Evolutionary conservation across 495 filamentous ascomycete genomes (phyloP).

Genomic region (Penicillium nucicola): DNA sequence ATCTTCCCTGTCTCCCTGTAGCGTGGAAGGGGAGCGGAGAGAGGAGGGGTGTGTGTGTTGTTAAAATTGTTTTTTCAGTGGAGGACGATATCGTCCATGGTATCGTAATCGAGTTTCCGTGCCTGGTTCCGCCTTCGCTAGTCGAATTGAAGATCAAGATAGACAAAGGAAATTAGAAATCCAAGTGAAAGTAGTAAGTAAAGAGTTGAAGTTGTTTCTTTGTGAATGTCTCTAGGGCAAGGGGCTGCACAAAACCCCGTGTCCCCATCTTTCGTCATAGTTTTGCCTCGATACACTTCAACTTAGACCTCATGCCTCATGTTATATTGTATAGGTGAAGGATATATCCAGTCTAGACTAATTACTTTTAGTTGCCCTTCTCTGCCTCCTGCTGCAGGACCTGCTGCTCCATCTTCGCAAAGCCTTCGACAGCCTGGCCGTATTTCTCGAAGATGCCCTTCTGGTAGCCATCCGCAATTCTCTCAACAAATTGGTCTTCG

Average conservation of each 20-base stretch:
- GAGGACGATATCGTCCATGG: constrained; percentile 21
- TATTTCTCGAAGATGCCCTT: constrained; percentile 71
- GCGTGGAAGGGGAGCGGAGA: constrained; percentile 19
- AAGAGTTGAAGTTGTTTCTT: neutral
- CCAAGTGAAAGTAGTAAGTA: neutral
- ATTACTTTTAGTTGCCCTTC: constrained; percentile 1
- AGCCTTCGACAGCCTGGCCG: constrained; percentile 69
- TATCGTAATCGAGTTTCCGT: constrained; percentile 29
- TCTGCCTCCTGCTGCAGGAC: constrained; percentile 48
- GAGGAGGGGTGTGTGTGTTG: constrained; percentile 20
- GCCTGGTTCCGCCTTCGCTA: constrained; percentile 25
- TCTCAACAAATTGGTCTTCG: constrained; percentile 77
- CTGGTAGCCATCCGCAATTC: constrained; percentile 78
- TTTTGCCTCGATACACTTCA: too few species aligned
- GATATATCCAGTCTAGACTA: too few species aligned
- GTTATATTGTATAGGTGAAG: too few species aligned
- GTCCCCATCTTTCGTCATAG: too few species aligned
- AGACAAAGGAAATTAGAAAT: neutral
- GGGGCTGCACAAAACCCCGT: neutral
- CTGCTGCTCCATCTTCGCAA: constrained; percentile 72
- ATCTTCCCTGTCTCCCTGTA: constrained; percentile 46
- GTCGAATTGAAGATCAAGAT: neutral
- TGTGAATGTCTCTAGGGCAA: neutral
- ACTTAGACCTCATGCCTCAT: too few species aligned
- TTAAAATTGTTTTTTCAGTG: constrained; percentile 32